Evolutionary conservation across 1,284 basidiomycete genomes (phyloP), one percentile per base, ranked within the genome.

Genomic region (Caloboletus inedulis): DNA sequence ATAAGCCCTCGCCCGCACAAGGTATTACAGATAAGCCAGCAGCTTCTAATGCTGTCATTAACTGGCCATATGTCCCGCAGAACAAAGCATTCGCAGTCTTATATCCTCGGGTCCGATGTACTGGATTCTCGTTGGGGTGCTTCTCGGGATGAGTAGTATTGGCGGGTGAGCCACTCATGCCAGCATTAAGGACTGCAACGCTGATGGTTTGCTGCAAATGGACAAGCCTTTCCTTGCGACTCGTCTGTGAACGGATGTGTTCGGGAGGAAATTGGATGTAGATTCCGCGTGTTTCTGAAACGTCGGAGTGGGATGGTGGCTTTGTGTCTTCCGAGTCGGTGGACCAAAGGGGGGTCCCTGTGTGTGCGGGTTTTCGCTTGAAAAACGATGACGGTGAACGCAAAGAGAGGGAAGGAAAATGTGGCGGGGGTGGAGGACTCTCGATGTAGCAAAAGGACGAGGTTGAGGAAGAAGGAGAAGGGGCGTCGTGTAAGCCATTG

Each of bases 1-100:
- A 64, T 45, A 74, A 60, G 14, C 69, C 69, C 8, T 64, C 64
- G 47, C 66, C 74, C 14, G 63, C 54, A 51, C 73, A 79, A 7
- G 71, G 71, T n/a, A 65, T 68, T 18, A 70, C 68, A 40, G 66
- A 69, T 53, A 79, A 65, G 43, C 77, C 76, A 1, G 74, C 77
- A 13, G 59, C 65, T 44, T 71, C 62, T 36, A 79, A 65, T 13
- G 78, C 77, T 31, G 66, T 56, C 64, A 73, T 72, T 53, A 79
- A 63, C 64, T 79, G 78, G 10, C 77, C 76, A 58, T 77, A 79
- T 30, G 77, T 79, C 34, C 77, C 77, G 33, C 71, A 71, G 61
- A 75, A 79, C 48, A 79, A 61, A 9, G 71, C 62, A 36, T 69
- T 56, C 16, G 57, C 18, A 3, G 56, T 49, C 45, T 54, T 58